Base-by-base conservation (phyloP, 805 yeast species). In the Wickerhamomyces strasburgensis region DNA sequence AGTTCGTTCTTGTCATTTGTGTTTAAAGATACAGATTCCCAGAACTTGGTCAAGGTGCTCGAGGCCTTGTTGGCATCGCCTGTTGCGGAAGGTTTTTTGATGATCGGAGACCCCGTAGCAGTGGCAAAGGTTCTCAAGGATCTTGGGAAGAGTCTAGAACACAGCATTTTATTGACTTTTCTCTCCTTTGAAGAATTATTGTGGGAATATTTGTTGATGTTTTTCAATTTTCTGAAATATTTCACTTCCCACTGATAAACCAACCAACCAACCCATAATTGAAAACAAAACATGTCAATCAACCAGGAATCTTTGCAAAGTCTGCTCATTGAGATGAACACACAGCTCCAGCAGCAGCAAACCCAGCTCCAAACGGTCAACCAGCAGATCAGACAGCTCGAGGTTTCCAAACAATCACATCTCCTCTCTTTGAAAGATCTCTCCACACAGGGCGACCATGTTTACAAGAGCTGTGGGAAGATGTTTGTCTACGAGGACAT, bases 401-500 rank as follows among this genome's bases (percentile, higher is more conserved):
- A 41, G 28, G 19, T 42, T n/a, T n/a, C n/a, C n/a, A n/a, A 31
- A 35, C 34, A 9, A 29, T 29, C 21, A 32, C 30, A 16, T 34
- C 31, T 14, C 41, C 39, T 13, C 31, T n/a, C n/a, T n/a, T n/a
- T n/a, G n/a, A n/a, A n/a, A n/a, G n/a, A n/a, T n/a, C 1, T 6
- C 31, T 10, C 27, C 36, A 4, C 36, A 33, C 16, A 25, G 23
- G 26, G 21, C 27, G 14, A 73, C 8, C 55, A 54, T 7, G 89
- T 88, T 5, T 88, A 95, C 93, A 76, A 84, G 54, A 85, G 94
- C 5, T 74, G 85, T 25, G 97, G 97, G 19, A 83, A 82, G 59
- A 74, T 86, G 21, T 84, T 82, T 56, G 61, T 82, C 8, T 31
- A 54, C 16, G 68, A 68, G 5, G 65, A 67, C 19, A 64, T 65